These are phyloP conservation scores for Pseudogymnoascus sp. DNA, from an alignment of 2,329 filamentous ascomycete genomes.

Conservation along the genomic window DNA sequence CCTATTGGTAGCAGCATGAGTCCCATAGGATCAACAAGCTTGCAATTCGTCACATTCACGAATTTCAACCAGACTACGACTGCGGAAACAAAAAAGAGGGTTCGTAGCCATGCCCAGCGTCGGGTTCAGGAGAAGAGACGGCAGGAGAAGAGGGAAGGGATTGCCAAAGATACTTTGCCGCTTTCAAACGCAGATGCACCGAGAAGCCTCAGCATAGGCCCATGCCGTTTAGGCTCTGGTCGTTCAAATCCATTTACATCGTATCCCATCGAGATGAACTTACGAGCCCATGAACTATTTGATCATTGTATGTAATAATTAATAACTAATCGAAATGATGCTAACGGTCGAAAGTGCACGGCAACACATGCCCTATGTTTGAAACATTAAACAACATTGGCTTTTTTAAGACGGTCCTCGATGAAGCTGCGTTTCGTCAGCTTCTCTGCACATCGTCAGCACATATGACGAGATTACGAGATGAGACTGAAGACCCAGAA, in stretches of 20 bases:
- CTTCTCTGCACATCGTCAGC: conserved; percentile 13
- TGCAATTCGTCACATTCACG: conserved; percentile 13
- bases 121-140: conserved; percentile 9
- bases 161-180: conserved; percentile 6
- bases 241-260: conserved; percentile 9
- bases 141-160: not conserved
- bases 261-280: conserved; percentile 14
- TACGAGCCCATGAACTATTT: conserved; percentile 10
- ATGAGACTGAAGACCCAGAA: conserved; percentile 9
- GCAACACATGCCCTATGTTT: conserved; percentile 14
- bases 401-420: conserved; percentile 11
- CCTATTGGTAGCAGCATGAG: not conserved
- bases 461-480: conserved; percentile 10
- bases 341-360: conserved; percentile 7
- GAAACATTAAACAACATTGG: conserved; percentile 12
- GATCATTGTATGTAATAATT: conserved; percentile 12
- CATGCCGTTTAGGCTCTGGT: conserved; percentile 8
- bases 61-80: conserved; percentile 10
- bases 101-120: conserved; percentile 13
- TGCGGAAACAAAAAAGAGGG: conserved; percentile 8
- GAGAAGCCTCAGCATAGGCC: not conserved
- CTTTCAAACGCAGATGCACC: not conserved
- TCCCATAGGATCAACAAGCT: not conserved
- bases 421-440: conserved; percentile 12
- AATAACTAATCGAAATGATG: not conserved